Evolutionary conservation across 1,139 yeast genomes (phyloP).

Genomic region (Saccharomyces hybrid): DNA sequence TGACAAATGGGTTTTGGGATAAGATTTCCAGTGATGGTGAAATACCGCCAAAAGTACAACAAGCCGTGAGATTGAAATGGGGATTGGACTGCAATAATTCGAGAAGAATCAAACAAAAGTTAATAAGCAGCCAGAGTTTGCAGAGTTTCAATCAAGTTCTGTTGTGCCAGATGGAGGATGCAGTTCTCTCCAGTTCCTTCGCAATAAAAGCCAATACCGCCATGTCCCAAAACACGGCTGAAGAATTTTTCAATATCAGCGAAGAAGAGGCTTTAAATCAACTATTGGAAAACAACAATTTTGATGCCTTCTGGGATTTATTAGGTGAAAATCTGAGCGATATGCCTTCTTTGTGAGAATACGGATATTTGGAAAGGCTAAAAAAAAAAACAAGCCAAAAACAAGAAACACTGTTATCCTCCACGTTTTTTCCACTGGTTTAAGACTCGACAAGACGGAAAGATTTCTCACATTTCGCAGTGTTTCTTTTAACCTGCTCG

Average conservation of each 20-base stretch:
- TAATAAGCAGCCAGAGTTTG: conserved; percentile 8
- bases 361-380: neutral
- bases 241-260: neutral
- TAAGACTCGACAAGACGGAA: neutral
- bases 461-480: neutral
- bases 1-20: conserved; percentile 11
- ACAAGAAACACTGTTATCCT: neutral
- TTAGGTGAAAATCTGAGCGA: neutral
- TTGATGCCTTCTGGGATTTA: neutral
- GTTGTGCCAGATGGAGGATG: neutral
- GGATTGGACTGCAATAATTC: conserved; percentile 12
- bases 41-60: conserved; percentile 11
- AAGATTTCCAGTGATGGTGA: conserved; percentile 6
- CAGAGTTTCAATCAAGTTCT: neutral
- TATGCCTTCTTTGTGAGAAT: neutral
- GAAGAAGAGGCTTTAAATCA: neutral
- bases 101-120: conserved; percentile 6
- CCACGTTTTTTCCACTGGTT: neutral
- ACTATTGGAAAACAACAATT: neutral
- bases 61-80: conserved; percentile 16
- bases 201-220: neutral
- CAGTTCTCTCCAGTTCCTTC: neutral
- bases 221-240: neutral
- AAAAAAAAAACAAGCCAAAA: neutral
- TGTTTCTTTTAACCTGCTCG: neutral